These are phyloP conservation scores for Pseudofabraea citricarpa DNA, from an alignment of 2,329 filamentous ascomycete genomes.

Conservation along the genomic window DNA sequence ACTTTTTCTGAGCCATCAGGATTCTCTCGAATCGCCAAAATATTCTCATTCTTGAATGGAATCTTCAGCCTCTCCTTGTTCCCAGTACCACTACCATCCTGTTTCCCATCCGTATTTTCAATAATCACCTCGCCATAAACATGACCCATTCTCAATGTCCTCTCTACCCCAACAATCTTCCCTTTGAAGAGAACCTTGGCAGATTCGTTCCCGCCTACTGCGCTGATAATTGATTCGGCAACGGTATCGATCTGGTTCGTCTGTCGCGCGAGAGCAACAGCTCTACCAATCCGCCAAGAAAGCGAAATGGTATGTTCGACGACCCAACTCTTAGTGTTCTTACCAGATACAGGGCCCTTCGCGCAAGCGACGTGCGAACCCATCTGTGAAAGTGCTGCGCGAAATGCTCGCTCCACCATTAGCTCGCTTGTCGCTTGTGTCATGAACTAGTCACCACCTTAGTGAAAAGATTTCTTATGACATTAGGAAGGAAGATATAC, in stretches of 20 bases:
- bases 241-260: slow-evolving; percentile 47
- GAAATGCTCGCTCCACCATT: slow-evolving; percentile 44
- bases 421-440: slow-evolving; percentile 40
- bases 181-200: slow-evolving; percentile 57
- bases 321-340: slow-evolving; percentile 44
- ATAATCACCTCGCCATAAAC: slow-evolving; percentile 55
- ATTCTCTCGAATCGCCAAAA: slow-evolving; percentile 39
- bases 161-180: slow-evolving; percentile 57
- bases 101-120: slow-evolving; percentile 29
- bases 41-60: slow-evolving; percentile 71
- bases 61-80: slow-evolving; percentile 45
- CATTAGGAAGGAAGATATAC: slow-evolving; percentile 8
- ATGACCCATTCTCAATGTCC: slow-evolving; percentile 50
- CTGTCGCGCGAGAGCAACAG: slow-evolving; percentile 44
- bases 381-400: slow-evolving; percentile 50
- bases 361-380: slow-evolving; percentile 46
- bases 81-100: slow-evolving; percentile 30
- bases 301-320: slow-evolving; percentile 41
- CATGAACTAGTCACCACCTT: slow-evolving; percentile 29
- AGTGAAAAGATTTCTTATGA: not conserved
- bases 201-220: slow-evolving; percentile 46
- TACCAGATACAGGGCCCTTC: slow-evolving; percentile 42
- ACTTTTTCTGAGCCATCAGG: slow-evolving; percentile 11
- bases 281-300: slow-evolving; percentile 49
- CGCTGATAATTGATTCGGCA: slow-evolving; percentile 52